A percentile compares a stretch with the other conserved stretches of the same genome.
These are phyloP conservation scores for Trichoderma afroharzianum DNA, from an alignment of 2,329 filamentous ascomycete species.

Conservation along the genomic window DNA sequence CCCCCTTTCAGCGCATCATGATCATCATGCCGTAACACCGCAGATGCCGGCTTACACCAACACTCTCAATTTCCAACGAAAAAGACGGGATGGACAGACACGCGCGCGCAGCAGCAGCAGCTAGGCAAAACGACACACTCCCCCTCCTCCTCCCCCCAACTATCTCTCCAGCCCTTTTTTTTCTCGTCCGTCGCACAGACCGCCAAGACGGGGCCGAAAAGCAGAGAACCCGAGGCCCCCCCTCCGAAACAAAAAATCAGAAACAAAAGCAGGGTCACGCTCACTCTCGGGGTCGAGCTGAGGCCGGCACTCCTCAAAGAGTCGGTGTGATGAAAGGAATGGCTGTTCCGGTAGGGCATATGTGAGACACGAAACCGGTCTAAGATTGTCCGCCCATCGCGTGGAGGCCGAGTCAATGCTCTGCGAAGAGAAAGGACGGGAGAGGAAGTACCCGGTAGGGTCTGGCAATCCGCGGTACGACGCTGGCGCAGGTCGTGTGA, in stretches of 20 bases:
- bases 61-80: neutral
- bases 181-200: neutral
- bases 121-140: neutral
- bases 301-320: constrained; percentile 6
- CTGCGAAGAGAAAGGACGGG: neutral
- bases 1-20: neutral
- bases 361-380: constrained; percentile 9
- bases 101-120: neutral
- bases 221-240: neutral
- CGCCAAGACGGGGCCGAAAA: constrained; percentile 3
- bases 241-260: neutral
- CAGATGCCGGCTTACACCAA: neutral
- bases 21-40: neutral
- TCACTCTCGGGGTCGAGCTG: neutral
- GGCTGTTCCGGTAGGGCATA: neutral
- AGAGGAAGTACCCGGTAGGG: neutral
- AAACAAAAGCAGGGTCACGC: neutral
- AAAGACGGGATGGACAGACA: neutral
- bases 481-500: constrained; percentile 17
- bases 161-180: neutral
- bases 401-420: constrained; percentile 6
- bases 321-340: constrained; percentile 6
- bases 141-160: neutral
- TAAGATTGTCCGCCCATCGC: constrained; percentile 1
- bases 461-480: neutral